These are phyloP conservation scores for Cryptosporidium sp. DNA, from an alignment of 169 alveolate genomes.

Conservation along the genomic window DNA sequence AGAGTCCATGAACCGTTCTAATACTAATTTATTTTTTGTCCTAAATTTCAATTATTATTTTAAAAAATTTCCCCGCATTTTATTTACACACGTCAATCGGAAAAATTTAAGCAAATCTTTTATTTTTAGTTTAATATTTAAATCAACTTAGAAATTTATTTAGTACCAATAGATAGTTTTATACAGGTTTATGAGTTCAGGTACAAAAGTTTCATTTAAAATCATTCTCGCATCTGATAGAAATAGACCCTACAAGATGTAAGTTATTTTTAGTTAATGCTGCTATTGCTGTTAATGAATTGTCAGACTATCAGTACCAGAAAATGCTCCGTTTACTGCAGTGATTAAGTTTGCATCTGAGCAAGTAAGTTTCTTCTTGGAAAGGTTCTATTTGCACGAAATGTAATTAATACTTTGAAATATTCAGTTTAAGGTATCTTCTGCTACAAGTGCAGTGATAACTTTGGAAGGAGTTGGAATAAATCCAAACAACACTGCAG, in stretches of 20 bases:
- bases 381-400: slow-evolving; percentile 16
- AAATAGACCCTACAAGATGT: slow-evolving; percentile 57
- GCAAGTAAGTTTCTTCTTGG: slow-evolving; percentile 51
- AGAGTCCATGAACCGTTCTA: neutral
- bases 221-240: slow-evolving; percentile 41
- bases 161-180: neutral
- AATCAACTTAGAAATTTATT: neutral
- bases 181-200: slow-evolving; percentile 28
- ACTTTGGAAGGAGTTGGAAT: slow-evolving; percentile 91
- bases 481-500: slow-evolving; percentile 90
- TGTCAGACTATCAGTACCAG: slow-evolving; percentile 82
- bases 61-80: slow-evolving; percentile 24
- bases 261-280: neutral
- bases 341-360: slow-evolving; percentile 88
- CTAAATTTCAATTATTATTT: neutral
- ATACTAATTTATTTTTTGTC: neutral
- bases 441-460: slow-evolving; percentile 90
- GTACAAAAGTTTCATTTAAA: slow-evolving; percentile 52
- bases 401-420: neutral
- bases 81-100: neutral
- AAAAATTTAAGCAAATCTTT: neutral
- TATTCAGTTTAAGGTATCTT: slow-evolving; percentile 86
- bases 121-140: neutral
- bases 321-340: slow-evolving; percentile 90
- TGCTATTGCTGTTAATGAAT: neutral